These are phyloP conservation scores for Sedum album DNA, from an alignment of 164 flowering plant genomes.

Conservation along the genomic window DNA sequence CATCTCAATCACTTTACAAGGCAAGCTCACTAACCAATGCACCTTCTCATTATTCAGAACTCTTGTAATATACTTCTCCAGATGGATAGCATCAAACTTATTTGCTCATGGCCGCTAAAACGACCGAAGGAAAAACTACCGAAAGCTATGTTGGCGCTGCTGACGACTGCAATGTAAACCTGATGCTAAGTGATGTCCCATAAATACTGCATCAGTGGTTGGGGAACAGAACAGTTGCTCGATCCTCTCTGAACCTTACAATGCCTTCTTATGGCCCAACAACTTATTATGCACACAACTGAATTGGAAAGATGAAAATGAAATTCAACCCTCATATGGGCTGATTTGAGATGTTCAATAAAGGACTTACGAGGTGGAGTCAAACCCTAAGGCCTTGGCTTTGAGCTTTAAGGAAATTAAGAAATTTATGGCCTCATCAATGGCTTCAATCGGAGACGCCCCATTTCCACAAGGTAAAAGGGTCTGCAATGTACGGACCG, in stretches of 20 bases:
- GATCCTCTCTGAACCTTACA: background rate
- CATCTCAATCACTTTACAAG: background rate
- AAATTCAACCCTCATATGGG: background rate
- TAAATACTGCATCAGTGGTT: background rate
- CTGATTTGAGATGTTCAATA: background rate
- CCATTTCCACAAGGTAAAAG: background rate
- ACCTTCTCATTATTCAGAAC: background rate
- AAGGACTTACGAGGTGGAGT: too few species aligned
- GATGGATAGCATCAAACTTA: background rate
- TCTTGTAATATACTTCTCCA: background rate
- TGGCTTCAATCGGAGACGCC: background rate
- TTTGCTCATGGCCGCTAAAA: too few species aligned
- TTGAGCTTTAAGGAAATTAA: constrained; percentile 3
- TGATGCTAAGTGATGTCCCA: background rate
- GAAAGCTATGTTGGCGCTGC: too few species aligned
- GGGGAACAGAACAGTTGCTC: too few species aligned
- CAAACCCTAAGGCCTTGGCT: background rate
- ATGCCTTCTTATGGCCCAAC: background rate
- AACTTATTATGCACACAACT: constrained; percentile 2
- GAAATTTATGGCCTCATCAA: too few species aligned
- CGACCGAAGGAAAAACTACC: too few species aligned
- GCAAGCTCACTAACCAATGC: background rate
- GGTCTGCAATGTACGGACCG: background rate
- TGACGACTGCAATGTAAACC: background rate
- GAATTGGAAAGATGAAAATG: background rate